Conservation (phyloP, 192 early-diverging fungal species). For the Oehlia diaphana region DNA sequence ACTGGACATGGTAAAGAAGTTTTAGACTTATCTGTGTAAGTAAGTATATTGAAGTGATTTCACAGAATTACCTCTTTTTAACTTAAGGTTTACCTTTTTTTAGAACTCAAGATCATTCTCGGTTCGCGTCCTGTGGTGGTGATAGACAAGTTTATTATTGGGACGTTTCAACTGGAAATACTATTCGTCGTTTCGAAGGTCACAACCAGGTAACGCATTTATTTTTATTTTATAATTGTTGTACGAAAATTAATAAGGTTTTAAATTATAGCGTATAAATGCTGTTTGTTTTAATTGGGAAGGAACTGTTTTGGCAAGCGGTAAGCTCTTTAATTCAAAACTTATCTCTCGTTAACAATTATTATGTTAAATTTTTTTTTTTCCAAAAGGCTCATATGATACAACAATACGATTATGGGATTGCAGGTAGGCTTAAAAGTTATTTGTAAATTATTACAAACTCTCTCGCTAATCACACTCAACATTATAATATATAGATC, state of each 20-base stretch:
- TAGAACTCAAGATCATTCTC: conserved; percentile 59
- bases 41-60: neutral
- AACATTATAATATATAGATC: conserved; percentile 36
- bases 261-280: conserved; percentile 65
- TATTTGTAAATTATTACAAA: neutral
- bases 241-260: neutral
- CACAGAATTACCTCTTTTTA: too few relatives aligned
- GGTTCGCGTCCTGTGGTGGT: conserved; percentile 77
- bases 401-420: conserved; percentile 81
- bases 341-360: neutral
- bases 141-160: conserved; percentile 84
- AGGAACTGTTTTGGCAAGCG: conserved; percentile 77
- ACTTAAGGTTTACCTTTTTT: neutral
- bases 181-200: conserved; percentile 72
- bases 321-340: conserved; percentile 40
- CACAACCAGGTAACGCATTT: conserved; percentile 64
- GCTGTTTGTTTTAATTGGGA: conserved; percentile 79
- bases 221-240: too few relatives aligned
- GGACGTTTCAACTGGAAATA: conserved; percentile 78
- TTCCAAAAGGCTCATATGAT: conserved; percentile 56
- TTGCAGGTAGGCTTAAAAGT: conserved; percentile 51
- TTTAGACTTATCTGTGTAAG: conserved; percentile 67
- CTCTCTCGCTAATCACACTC: neutral
- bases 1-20: conserved; percentile 87
- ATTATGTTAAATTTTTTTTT: neutral